These are phyloP conservation scores for Colletotrichum shisoi DNA, from an alignment of 2,329 filamentous ascomycete genomes.

Conservation along the genomic window DNA sequence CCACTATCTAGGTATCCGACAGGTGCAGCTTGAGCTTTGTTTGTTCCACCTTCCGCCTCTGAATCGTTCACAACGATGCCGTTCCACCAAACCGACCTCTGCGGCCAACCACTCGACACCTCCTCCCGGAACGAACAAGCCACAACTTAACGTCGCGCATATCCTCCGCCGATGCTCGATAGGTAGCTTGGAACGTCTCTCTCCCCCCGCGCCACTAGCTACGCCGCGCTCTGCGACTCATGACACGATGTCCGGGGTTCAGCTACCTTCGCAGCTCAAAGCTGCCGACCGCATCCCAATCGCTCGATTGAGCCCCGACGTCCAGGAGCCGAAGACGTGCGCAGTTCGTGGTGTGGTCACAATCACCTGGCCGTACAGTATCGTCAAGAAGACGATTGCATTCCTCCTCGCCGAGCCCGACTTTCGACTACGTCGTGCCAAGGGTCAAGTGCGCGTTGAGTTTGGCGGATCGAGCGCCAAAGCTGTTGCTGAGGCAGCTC, in stretches of 20 bases:
- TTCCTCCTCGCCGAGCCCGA: conserved; percentile 86
- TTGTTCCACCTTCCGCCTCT: conserved; percentile 30
- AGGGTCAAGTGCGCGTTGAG: conserved; percentile 81
- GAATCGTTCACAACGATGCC: conserved; percentile 23
- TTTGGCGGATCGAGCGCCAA: conserved; percentile 76
- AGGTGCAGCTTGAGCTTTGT: conserved; percentile 32
- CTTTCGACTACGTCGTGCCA: conserved; percentile 76
- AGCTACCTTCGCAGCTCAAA: conserved; percentile 38
- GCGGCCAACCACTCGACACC: conserved; percentile 5
- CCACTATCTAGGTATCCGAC: conserved; percentile 1
- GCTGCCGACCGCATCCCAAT: conserved; percentile 56
- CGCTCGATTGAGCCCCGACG: conserved; percentile 61
- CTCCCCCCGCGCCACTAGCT: conserved; percentile 13
- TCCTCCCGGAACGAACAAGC: neutral
- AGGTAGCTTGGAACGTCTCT: conserved; percentile 10
- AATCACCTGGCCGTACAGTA: conserved; percentile 90
- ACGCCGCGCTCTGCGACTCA: conserved; percentile 20
- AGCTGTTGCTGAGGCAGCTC: conserved; percentile 68
- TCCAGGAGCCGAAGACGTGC: conserved; percentile 52
- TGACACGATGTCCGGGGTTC: conserved; percentile 39
- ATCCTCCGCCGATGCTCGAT: conserved; percentile 1
- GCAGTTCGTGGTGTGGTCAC: conserved; percentile 77
- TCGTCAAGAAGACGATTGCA: conserved; percentile 74
- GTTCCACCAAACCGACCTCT: conserved; percentile 11
- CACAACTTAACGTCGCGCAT: neutral